A percentile compares a stretch with the other conserved stretches of the same genome.
Conservation (phyloP, 768 basidiomycete species). For the Suillus hirtellus region DNA sequence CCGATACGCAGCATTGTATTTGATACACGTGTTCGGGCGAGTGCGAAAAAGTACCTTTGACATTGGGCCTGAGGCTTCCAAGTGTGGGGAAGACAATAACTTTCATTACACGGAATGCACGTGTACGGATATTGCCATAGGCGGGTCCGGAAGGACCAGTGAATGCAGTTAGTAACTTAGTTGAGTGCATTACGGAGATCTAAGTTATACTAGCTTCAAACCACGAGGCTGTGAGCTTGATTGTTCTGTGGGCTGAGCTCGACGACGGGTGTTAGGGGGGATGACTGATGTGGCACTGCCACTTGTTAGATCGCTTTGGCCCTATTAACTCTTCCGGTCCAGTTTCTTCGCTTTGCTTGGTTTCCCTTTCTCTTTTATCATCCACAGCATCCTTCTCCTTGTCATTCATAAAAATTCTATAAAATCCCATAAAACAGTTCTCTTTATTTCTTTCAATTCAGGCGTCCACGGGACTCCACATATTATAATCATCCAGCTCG, state of each 20-base stretch:
- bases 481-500: constrained; percentile 22
- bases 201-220: neutral
- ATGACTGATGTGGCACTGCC: constrained; percentile 11
- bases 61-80: neutral
- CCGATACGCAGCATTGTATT: constrained; percentile 78
- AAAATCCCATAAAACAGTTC: constrained; percentile 15
- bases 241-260: neutral
- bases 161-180: neutral
- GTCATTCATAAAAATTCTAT: constrained; percentile 12
- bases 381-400: constrained; percentile 16
- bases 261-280: constrained; percentile 1
- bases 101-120: neutral
- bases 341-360: constrained; percentile 26
- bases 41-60: constrained; percentile 82
- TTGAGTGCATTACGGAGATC: neutral
- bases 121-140: neutral
- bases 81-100: constrained; percentile 7
- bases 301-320: neutral
- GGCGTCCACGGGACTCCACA: constrained; percentile 11
- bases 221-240: constrained; percentile 1
- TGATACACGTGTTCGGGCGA: constrained; percentile 79
- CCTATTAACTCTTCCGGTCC: neutral
- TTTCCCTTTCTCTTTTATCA: constrained; percentile 28
- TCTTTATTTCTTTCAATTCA: constrained; percentile 20
- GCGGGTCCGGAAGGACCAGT: neutral